phyloP scores from a whole-genome alignment of 1,284 basidiomycete species.

The Tilletia walkeri region DNA sequence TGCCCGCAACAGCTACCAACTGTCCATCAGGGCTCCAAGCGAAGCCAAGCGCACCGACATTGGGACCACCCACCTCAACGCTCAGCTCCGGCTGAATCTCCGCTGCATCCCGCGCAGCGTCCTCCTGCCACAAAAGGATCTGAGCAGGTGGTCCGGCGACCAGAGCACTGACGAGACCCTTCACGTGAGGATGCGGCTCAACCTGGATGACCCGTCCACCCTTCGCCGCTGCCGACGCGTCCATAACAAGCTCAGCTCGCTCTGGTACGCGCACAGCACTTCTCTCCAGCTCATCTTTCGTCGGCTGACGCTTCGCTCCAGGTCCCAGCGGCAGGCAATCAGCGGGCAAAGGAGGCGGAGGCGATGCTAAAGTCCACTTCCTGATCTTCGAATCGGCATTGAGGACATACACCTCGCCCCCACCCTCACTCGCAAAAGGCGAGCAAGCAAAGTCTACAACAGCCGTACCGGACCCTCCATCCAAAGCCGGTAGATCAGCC shows the following conservation, averaged over 20 bases:
- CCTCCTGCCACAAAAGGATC: conserved; percentile 14
- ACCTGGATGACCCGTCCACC: conserved; percentile 23
- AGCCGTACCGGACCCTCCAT: not conserved
- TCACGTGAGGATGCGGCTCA: conserved; percentile 18
- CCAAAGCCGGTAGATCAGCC: conserved; percentile 2
- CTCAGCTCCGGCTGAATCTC: not conserved
- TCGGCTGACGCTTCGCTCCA: conserved; percentile 13
- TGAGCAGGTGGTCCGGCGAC: conserved; percentile 19
- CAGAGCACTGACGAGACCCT: conserved; percentile 21
- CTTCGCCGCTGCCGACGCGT: not conserved
- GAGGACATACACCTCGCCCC: conserved; percentile 1
- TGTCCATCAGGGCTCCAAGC: conserved; percentile 56
- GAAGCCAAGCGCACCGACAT: conserved; percentile 23
- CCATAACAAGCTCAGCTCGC: not conserved
- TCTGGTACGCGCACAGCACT: not conserved
- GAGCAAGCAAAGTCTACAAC: conserved; percentile 18
- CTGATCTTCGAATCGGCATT: conserved; percentile 19
- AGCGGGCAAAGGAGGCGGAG: not conserved
- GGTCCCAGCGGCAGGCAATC: conserved; percentile 6
- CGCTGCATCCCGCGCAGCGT: not conserved
- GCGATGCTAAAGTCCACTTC: conserved; percentile 18
- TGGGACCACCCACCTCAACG: conserved; percentile 16
- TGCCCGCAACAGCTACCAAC: conserved; percentile 57
- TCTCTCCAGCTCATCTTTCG: not conserved
- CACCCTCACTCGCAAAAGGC: conserved; percentile 13